Evolutionary conservation across 148 eudicot species (phyloP).

Genomic region (Rhododendron williamsianum): DNA sequence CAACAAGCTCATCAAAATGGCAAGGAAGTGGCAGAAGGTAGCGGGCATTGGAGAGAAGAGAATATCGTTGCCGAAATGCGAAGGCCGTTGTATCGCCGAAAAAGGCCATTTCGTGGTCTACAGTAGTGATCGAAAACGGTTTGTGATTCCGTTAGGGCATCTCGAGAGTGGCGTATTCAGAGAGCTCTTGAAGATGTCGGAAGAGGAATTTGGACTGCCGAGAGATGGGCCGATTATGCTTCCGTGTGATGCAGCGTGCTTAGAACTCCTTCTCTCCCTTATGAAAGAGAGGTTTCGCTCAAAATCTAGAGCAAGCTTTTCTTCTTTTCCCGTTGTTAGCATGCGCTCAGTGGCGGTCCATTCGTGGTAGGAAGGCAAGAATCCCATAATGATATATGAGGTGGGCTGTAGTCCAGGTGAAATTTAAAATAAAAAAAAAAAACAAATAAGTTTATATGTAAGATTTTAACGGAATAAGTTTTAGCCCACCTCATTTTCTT

Average conservation of each 20-base stretch:
- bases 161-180: constrained; percentile 23
- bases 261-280: constrained; percentile 26
- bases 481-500: no score
- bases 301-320: constrained; percentile 17
- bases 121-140: constrained; percentile 24
- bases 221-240: constrained; percentile 37
- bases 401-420: no score
- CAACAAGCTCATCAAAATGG: constrained; percentile 1
- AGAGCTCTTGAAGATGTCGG: constrained; percentile 36
- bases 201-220: constrained; percentile 44
- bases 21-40: constrained; percentile 6
- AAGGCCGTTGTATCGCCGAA: background rate
- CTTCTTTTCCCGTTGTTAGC: no score
- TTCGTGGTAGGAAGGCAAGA: no score
- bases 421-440: no score
- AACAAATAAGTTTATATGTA: no score
- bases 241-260: constrained; percentile 33
- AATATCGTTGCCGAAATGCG: constrained; percentile 5
- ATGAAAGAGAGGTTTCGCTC: constrained; percentile 11
- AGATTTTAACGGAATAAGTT: no score
- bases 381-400: no score
- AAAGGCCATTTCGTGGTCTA: constrained; percentile 35
- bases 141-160: constrained; percentile 24
- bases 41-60: constrained; percentile 26
- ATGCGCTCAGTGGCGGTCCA: no score